These are phyloP conservation scores for Conticribra guillardii DNA, from an alignment of 108 stramenopile genomes.

Conservation along the genomic window DNA sequence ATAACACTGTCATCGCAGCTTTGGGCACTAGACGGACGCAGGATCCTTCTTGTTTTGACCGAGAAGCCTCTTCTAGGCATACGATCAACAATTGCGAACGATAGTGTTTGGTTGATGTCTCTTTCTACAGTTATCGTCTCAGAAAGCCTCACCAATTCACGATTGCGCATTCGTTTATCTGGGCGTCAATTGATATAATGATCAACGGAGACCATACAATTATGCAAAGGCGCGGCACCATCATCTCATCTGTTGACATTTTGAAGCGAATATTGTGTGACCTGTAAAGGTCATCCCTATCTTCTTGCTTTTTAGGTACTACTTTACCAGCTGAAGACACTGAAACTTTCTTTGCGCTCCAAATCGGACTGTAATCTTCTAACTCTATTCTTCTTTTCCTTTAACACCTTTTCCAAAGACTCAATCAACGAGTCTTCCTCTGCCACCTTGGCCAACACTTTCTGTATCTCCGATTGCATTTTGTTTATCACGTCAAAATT, in stretches of 20 bases:
- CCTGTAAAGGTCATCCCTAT: too few relatives aligned
- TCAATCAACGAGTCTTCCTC: neutral
- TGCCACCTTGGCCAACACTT: neutral
- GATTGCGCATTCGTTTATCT: slow-evolving; percentile 64
- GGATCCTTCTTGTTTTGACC: slow-evolving; percentile 61
- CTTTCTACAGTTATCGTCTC: slow-evolving; percentile 76
- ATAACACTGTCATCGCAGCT: slow-evolving; percentile 68
- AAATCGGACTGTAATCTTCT: too few relatives aligned
- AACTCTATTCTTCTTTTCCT: slow-evolving; percentile 6
- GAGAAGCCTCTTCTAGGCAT: slow-evolving; percentile 83
- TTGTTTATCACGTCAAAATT: neutral
- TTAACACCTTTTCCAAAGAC: neutral
- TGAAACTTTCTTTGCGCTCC: too few relatives aligned
- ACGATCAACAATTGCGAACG: slow-evolving; percentile 63
- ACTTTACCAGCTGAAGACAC: too few relatives aligned
- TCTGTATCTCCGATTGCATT: neutral
- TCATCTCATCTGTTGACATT: too few relatives aligned
- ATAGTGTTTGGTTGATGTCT: slow-evolving; percentile 65
- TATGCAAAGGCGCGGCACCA: too few relatives aligned
- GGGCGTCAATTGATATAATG: too few relatives aligned
- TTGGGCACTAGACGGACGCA: slow-evolving; percentile 53
- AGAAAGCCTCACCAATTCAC: slow-evolving; percentile 59
- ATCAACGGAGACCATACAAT: too few relatives aligned
- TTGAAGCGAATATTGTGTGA: too few relatives aligned
- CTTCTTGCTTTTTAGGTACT: too few relatives aligned